Base-by-base conservation (phyloP, 2,329 filamentous ascomycete genomes). In the Phialophora verrucosa region DNA sequence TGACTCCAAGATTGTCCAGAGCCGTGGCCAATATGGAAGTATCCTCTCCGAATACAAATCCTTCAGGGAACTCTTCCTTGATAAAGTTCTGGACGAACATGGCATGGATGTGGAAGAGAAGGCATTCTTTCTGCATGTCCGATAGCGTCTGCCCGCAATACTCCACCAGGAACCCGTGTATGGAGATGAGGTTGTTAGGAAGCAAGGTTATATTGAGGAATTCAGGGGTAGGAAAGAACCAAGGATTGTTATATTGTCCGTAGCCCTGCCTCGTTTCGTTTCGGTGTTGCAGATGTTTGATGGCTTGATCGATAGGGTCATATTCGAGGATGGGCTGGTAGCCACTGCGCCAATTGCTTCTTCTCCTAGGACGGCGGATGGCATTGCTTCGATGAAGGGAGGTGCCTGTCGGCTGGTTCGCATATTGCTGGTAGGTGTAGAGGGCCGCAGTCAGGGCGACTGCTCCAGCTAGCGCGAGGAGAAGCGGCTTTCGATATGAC, bases 361-460 rank as follows among this genome's bases (percentile, higher is more conserved):
- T 62, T 20, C 65, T 44, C 35, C 67, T 61, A 20, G 67, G 69
- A 23, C 69, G 57, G 8, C 71, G 71, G 35, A 73, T 62, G 53
- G 71, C 71, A 67, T 73, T 73, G 63, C 71, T 73, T 65, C 71
- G 71, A 50, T 72, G 71, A 14, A 73, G 67, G 32, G 64, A 65
- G 17, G 55, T 27, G 51, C 38, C 6, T 3, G 53, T 25, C 17
- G 50, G 31, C 38, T 54, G 53, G 25, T 25, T 29, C 31, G 61
- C 53, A 55, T 69, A 67, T 20, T 65, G 53, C 35, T 29, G 53
- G 54, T 61, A 69, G n/a, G 63, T 47, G 29, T 69, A 68, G 59
- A 63, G 64, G 42, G 64, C 66, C 20, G 61, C 64, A 29, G 68
- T 63, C n/a, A 71, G 35, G 10, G 60, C 65, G 38, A 66, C 63